Percentiles rank a stretch among this genome's conserved stretches.
phyloP scores from a whole-genome alignment of 148 eudicot genomes.

The Bassia scoparia region DNA sequence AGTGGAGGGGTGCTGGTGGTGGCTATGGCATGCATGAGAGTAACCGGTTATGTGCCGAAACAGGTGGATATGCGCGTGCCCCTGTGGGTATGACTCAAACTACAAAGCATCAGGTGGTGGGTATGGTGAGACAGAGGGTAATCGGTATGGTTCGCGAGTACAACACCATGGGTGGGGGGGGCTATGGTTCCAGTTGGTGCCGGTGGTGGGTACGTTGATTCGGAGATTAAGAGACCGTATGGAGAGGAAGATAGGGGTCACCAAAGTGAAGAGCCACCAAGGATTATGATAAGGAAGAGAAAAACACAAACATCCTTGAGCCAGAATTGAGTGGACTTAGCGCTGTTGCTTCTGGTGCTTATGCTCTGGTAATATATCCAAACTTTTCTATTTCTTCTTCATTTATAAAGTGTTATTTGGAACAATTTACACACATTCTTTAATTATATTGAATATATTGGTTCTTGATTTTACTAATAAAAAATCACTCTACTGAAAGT shows the following conservation, averaged over 20 bases:
- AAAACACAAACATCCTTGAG: slow-evolving; percentile 37
- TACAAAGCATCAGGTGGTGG: slow-evolving; percentile 5
- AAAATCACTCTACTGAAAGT: too few relatives aligned
- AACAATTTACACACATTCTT: too few relatives aligned
- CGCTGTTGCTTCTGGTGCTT: slow-evolving; percentile 37
- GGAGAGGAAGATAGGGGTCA: slow-evolving; percentile 8
- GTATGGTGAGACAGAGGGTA: slow-evolving; percentile 1
- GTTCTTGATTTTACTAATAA: too few relatives aligned
- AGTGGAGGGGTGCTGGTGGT: too few relatives aligned
- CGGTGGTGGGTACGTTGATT: slow-evolving; percentile 7
- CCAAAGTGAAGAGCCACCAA: slow-evolving; percentile 17
- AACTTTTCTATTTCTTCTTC: too few relatives aligned
- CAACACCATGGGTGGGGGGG: neutral
- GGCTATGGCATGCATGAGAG: too few relatives aligned
- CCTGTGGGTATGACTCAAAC: slow-evolving; percentile 10
- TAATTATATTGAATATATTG: too few relatives aligned
- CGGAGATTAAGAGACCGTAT: neutral
- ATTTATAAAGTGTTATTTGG: too few relatives aligned
- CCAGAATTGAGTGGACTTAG: slow-evolving; percentile 28
- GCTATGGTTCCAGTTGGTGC: neutral
- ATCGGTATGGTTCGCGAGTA: slow-evolving; percentile 11
- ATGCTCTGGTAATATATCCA: slow-evolving; percentile 20
- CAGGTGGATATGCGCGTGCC: neutral
- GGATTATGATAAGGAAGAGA: slow-evolving; percentile 40
- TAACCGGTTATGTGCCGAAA: too few relatives aligned